Conservation (phyloP, 2,329 filamentous ascomycete genomes). For the Sporothrix variecibatus region DNA sequence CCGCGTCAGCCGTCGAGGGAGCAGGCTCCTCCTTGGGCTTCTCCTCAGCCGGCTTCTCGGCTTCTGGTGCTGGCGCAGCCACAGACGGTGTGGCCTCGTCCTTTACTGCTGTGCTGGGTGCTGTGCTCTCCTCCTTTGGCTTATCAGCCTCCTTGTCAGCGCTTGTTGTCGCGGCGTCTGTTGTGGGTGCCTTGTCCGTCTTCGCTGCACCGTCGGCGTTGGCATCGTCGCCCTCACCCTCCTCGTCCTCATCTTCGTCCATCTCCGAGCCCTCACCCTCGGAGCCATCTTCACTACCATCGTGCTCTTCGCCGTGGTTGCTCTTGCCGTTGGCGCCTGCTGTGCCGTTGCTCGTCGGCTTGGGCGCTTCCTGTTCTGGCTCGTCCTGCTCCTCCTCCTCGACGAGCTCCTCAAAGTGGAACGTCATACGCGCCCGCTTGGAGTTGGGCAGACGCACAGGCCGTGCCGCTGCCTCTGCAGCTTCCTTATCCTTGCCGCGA, state of each 20-base stretch:
- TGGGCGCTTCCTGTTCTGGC: constrained; percentile 37
- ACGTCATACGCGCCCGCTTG: constrained; percentile 68
- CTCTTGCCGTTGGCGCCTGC: constrained; percentile 22
- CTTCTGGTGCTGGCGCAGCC: constrained; percentile 13
- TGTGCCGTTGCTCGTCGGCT: constrained; percentile 21
- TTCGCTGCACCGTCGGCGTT: constrained; percentile 8
- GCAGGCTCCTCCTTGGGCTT: constrained; percentile 9
- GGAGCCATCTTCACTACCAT: constrained; percentile 29
- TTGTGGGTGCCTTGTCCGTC: constrained; percentile 19
- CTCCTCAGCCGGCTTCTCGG: constrained; percentile 8
- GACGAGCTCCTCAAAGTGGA: constrained; percentile 70
- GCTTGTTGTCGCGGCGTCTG: background rate
- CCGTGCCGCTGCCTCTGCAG: constrained; percentile 55
- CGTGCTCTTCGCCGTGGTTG: constrained; percentile 21
- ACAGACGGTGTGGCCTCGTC: constrained; percentile 8
- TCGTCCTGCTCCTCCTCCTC: constrained; percentile 61
- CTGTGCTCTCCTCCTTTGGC: constrained; percentile 12
- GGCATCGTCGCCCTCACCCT: constrained; percentile 23
- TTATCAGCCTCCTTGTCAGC: constrained; percentile 10
- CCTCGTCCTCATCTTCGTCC: constrained; percentile 31
- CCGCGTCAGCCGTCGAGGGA: background rate
- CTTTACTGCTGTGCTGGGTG: constrained; percentile 19
- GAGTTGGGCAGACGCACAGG: constrained; percentile 67
- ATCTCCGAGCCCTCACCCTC: constrained; percentile 29
- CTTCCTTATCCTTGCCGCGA: constrained; percentile 60